Conservation (phyloP, 2,329 filamentous ascomycete genomes). For the Colletotrichum sp. region DNA sequence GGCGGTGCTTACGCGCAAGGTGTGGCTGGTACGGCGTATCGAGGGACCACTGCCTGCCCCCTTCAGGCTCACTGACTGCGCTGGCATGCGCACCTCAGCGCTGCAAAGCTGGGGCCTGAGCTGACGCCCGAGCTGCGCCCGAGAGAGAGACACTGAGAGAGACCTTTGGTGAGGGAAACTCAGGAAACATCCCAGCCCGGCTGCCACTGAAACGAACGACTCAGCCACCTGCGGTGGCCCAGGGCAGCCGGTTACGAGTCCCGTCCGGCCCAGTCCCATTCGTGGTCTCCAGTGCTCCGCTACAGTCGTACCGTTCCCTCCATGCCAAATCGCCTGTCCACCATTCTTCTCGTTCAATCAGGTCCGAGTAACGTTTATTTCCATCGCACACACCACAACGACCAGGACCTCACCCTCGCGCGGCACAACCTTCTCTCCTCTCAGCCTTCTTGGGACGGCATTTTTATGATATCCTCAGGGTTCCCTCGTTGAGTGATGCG, state of each 20-base stretch:
- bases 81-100: not conserved
- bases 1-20: constrained; percentile 3
- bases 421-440: constrained; percentile 1
- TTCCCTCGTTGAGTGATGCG: constrained; percentile 11
- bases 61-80: not conserved
- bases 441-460: not conserved
- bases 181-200: not conserved
- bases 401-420: not conserved
- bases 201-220: constrained; percentile 18
- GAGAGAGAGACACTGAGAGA: not conserved
- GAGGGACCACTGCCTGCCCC: not conserved
- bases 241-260: constrained; percentile 12
- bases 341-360: constrained; percentile 6
- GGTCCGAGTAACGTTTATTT: not conserved
- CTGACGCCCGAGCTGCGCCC: constrained; percentile 16
- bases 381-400: constrained; percentile 16
- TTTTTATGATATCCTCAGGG: constrained; percentile 1
- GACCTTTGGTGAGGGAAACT: not conserved
- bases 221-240: constrained; percentile 17
- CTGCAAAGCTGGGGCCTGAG: not conserved
- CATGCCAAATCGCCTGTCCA: not conserved
- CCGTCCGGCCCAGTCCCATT: not conserved
- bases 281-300: not conserved
- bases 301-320: not conserved
- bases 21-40: constrained; percentile 5